phyloP scores from a whole-genome alignment of 345 rosid species.

The Eucalyptus virginea region DNA sequence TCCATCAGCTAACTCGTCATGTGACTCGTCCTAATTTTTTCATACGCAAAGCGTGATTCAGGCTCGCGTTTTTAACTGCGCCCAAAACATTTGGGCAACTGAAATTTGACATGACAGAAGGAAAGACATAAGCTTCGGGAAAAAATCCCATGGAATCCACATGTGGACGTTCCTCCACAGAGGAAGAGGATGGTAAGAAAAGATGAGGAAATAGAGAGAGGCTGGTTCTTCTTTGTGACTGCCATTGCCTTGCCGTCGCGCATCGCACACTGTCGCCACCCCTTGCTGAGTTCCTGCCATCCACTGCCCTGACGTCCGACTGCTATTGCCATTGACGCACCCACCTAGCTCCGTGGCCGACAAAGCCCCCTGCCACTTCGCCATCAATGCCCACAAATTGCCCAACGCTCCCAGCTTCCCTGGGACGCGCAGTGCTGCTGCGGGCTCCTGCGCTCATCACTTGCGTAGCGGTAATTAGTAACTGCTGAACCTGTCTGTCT shows the following conservation, averaged over 20 bases:
- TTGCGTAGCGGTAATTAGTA: neutral
- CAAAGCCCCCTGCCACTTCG: neutral
- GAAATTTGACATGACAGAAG: neutral
- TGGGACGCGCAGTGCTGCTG: neutral
- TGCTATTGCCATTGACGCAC: no score
- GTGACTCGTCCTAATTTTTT: neutral
- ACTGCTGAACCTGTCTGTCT: no score
- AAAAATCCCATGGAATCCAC: neutral
- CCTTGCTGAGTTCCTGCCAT: neutral
- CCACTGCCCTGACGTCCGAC: neutral
- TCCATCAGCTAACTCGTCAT: neutral
- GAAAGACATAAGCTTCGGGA: neutral
- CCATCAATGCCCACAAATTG: neutral
- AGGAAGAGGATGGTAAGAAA: neutral
- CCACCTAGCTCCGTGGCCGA: neutral
- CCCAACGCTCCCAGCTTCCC: neutral
- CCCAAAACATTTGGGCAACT: neutral
- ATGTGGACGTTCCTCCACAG: neutral
- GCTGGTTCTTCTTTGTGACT: neutral
- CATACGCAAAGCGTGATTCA: neutral
- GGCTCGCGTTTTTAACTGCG: neutral
- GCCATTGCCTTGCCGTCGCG: neutral
- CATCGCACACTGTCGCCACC: neutral
- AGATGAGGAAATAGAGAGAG: neutral
- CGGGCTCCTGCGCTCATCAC: neutral